Percentiles rank a stretch among this genome's conserved stretches.
These are phyloP conservation scores for Candolleomyces aberdarensis DNA, from an alignment of 768 basidiomycete species.

Conservation along the genomic window DNA sequence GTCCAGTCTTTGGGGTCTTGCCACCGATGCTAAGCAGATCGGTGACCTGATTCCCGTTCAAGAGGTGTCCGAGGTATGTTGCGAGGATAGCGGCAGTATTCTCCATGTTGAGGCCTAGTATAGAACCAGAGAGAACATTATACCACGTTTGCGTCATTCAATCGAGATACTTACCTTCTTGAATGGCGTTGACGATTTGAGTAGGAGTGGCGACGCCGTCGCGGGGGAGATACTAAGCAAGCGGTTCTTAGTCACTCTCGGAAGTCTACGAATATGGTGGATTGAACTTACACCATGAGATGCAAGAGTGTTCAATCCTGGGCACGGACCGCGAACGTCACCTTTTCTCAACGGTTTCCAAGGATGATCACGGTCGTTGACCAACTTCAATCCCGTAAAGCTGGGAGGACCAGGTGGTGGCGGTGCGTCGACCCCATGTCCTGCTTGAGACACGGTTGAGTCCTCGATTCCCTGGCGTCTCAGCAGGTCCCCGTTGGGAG, in stretches of 20 bases:
- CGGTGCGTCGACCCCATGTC: background rate
- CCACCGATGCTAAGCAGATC: conserved; percentile 17
- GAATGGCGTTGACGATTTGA: too few species aligned
- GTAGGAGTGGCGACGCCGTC: background rate
- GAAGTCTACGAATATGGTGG: background rate
- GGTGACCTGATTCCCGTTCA: conserved; percentile 16
- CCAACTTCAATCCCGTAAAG: conserved; percentile 11
- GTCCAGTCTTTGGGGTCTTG: conserved; percentile 14
- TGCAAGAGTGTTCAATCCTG: conserved; percentile 10
- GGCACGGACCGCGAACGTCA: too few species aligned
- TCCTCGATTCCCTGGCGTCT: too few species aligned
- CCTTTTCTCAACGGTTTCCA: conserved; percentile 12
- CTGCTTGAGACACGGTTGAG: too few species aligned
- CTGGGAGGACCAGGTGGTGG: conserved; percentile 5
- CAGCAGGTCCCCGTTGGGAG: too few species aligned
- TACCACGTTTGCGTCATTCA: too few species aligned
- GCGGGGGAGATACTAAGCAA: conserved; percentile 12
- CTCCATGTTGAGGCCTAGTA: conserved; percentile 18
- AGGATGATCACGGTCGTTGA: conserved; percentile 14
- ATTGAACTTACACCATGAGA: conserved; percentile 15
- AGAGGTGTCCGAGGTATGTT: conserved; percentile 14
- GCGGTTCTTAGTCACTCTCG: background rate
- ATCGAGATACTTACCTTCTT: conserved; percentile 10
- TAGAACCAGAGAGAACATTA: too few species aligned
- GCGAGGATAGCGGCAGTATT: conserved; percentile 10